Base-by-base conservation (phyloP, 352 stramenopile species). In the Phytophthora crassamura region DNA sequence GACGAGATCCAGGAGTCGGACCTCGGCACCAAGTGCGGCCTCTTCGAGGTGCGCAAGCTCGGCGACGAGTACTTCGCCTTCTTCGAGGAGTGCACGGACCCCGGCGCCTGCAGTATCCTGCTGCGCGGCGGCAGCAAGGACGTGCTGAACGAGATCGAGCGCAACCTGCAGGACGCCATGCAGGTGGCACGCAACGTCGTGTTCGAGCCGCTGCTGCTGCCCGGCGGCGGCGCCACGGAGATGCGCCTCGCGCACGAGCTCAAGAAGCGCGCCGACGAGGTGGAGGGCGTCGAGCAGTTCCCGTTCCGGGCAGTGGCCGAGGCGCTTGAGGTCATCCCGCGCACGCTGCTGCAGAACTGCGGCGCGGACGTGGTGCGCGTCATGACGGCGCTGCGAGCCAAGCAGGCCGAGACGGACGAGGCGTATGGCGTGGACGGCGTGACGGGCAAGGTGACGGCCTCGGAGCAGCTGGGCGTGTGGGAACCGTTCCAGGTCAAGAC, bases 401-500 rank as follows among this genome's bases (percentile, higher is more conserved):
- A 98, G 78, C 94, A 94, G 66, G 84, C 83, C 18, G 89, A 93
- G 77, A 92, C 76, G 48, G 82, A 92, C 10, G 86, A 89, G 42
- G 69, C 86, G 56, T 82, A 80, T 59, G 88, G 88, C 34, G 72
- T 97, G 18, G 86, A 97, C 63, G 90, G 90, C 41, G 86, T 96
- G 42, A 91, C 84, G 42, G 90, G 90, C 59, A 93, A 93, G 51
- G 82, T 99, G 55, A 97, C 93, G 3, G 83, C 97, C 77, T 99
- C 99, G 83, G 86, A 95, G 68, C 83, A 98, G 59, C 87, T 99
- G 51, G 97, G 94, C 48, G 96, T 99, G 62, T 99, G 97, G 97
- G 98, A 99, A 71, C 97, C 98, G n/a, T 99, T 98, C 75, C 88
- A 97, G 75, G 98, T 99, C 62, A 99, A 99, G 84, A 98, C 98